Conservation (phyloP, 148 eudicot genomes). For the Salicornia ramosissima region DNA sequence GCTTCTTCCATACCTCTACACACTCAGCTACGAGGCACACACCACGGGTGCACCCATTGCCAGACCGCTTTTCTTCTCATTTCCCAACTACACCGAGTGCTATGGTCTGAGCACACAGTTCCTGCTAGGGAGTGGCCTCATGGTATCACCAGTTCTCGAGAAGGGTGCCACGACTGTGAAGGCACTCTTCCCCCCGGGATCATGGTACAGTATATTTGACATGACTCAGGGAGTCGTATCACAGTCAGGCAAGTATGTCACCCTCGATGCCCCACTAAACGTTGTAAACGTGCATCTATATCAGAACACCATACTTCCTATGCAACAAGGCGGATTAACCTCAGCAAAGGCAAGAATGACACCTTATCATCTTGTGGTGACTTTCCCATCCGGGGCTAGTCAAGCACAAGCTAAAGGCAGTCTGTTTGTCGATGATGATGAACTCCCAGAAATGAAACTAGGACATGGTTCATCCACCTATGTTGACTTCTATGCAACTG, state of each 20-base stretch:
- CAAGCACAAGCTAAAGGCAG: slow-evolving; percentile 62
- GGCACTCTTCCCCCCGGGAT: slow-evolving; percentile 77
- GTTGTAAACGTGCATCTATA: slow-evolving; percentile 73
- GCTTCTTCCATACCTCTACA: slow-evolving; percentile 83
- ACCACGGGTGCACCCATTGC: slow-evolving; percentile 82
- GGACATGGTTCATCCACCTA: slow-evolving; percentile 66
- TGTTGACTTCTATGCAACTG: slow-evolving; percentile 61
- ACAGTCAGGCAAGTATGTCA: slow-evolving; percentile 37
- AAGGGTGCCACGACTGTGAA: slow-evolving; percentile 54
- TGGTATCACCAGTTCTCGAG: slow-evolving; percentile 88
- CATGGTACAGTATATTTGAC: slow-evolving; percentile 83
- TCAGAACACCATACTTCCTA: slow-evolving; percentile 73
- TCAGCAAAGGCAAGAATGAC: slow-evolving; percentile 84
- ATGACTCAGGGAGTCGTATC: slow-evolving; percentile 56
- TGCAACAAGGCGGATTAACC: slow-evolving; percentile 83
- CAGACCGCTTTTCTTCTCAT: slow-evolving; percentile 81
- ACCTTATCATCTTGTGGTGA: slow-evolving; percentile 70
- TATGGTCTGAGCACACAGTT: slow-evolving; percentile 88
- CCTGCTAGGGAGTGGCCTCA: slow-evolving; percentile 70
- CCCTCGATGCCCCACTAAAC: slow-evolving; percentile 73
- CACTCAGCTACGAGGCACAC: slow-evolving; percentile 87
- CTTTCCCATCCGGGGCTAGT: slow-evolving; percentile 66
- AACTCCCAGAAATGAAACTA: slow-evolving; percentile 84
- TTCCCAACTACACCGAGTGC: slow-evolving; percentile 48
- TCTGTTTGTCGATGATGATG: slow-evolving; percentile 81